A percentile compares a stretch with the other conserved stretches of the same genome.
phyloP scores from a whole-genome alignment of 73 alveolate species.

The Paramecium octaurelia region DNA sequence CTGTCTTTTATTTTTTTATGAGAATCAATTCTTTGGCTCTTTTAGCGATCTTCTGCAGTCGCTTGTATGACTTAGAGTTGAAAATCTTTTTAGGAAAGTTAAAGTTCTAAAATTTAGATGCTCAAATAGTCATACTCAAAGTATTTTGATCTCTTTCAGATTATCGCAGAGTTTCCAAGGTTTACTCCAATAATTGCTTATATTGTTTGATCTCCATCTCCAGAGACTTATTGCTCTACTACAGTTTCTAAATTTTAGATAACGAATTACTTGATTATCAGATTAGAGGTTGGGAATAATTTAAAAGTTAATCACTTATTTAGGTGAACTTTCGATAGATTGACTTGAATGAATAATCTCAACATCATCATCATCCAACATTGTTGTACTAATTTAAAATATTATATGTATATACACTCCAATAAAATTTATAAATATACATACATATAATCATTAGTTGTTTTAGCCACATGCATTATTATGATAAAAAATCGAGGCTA shows the following conservation, averaged over 20 bases:
- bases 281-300: not conserved
- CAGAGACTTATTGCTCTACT: not conserved
- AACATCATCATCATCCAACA: not conserved
- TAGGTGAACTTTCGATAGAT: not conserved
- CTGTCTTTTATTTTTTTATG: not conserved
- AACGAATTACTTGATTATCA: conserved; percentile 6
- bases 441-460: not conserved
- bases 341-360: not conserved
- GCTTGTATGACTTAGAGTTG: not conserved
- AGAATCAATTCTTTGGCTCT: not conserved
- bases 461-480: not conserved
- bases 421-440: not conserved
- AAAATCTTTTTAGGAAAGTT: not conserved
- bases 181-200: not conserved
- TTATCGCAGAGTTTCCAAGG: not conserved
- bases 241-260: not conserved
- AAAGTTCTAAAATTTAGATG: not conserved
- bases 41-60: not conserved
- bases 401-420: not conserved
- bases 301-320: not conserved
- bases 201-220: not conserved
- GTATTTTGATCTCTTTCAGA: not conserved
- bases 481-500: not conserved
- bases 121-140: not conserved
- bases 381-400: not conserved